A percentile compares a stretch with the other conserved stretches of the same genome.
phyloP scores from a whole-genome alignment of 371 early-diverging fungal genomes.

The Apophysomyces variabilis region DNA sequence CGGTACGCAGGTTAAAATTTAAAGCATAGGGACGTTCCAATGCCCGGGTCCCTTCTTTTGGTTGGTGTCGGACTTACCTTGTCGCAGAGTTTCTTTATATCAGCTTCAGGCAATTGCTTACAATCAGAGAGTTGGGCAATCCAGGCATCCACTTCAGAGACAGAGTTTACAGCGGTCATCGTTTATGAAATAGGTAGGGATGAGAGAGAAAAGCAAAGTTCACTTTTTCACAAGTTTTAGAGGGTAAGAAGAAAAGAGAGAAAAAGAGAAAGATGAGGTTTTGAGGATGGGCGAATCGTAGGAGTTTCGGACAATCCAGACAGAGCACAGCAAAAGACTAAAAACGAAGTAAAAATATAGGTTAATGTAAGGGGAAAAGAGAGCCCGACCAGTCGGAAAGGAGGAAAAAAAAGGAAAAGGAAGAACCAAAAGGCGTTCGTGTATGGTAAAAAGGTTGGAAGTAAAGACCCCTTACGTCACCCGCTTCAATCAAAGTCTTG shows the following conservation, averaged over 20 bases:
- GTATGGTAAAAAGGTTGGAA: neutral
- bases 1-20: constrained; percentile 1
- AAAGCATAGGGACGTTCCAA: neutral
- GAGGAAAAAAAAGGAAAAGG: constrained; percentile 1
- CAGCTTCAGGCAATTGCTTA: constrained; percentile 88
- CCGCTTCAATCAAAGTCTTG: neutral
- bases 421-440: neutral
- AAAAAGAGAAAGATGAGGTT: neutral
- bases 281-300: neutral
- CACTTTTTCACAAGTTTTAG: neutral
- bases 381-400: constrained; percentile 5
- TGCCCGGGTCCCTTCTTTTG: neutral
- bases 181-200: neutral
- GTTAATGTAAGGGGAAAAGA: constrained; percentile 1
- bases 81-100: constrained; percentile 96
- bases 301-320: neutral
- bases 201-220: neutral
- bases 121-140: constrained; percentile 88
- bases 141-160: constrained; percentile 83
- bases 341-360: neutral
- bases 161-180: constrained; percentile 23
- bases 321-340: neutral
- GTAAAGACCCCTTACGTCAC: neutral
- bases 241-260: neutral
- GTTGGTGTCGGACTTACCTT: constrained; percentile 56